phyloP scores from a whole-genome alignment of 225 moss, liverwort and hornwort genomes.

The Asterella californica region DNA sequence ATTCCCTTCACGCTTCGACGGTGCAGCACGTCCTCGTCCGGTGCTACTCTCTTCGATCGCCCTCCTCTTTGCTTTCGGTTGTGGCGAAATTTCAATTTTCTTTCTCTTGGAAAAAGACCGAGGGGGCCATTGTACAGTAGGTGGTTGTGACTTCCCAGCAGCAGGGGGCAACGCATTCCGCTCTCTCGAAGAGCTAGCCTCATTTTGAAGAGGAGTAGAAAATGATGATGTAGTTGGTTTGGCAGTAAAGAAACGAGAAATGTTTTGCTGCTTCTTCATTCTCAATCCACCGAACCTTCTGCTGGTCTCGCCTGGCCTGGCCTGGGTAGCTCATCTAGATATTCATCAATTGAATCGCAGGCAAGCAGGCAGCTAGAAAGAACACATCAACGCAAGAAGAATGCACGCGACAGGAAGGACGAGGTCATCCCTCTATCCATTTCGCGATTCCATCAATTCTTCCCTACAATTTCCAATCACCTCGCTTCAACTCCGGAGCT shows the following conservation, averaged over 20 bases:
- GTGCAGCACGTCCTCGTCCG: neutral
- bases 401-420: too few species aligned
- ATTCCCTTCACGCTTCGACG: neutral
- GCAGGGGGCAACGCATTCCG: neutral
- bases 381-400: too few species aligned
- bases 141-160: constrained; percentile 17
- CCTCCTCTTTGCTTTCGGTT: constrained; percentile 33
- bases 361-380: too few species aligned
- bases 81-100: constrained; percentile 14
- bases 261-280: constrained; percentile 83
- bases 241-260: constrained; percentile 74
- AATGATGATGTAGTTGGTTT: constrained; percentile 32
- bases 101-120: constrained; percentile 5
- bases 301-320: neutral
- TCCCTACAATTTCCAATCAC: too few species aligned
- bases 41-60: neutral
- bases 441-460: too few species aligned
- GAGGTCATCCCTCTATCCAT: too few species aligned
- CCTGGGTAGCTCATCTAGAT: neutral
- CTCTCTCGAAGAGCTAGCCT: constrained; percentile 23
- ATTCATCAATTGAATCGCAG: neutral
- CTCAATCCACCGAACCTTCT: neutral
- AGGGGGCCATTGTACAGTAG: constrained; percentile 34
- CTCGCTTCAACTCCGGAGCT: too few species aligned
- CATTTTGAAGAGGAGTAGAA: constrained; percentile 11